Base-by-base conservation (phyloP, 805 yeast species). In the Nematodospora valgi region DNA sequence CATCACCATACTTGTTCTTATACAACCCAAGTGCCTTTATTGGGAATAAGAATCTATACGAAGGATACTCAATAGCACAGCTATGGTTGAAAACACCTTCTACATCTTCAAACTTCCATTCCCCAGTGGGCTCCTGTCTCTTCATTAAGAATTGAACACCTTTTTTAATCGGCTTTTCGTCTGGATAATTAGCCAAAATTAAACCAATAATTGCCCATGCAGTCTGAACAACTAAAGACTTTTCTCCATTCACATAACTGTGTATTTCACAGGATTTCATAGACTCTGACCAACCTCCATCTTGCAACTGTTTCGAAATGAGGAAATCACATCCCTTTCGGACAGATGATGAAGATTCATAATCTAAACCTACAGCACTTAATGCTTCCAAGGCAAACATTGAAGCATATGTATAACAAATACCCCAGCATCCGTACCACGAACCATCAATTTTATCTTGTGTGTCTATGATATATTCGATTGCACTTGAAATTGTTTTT, bases 341-440 rank as follows among this genome's bases (percentile, higher is more conserved):
- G 5, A 86, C 95, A 2, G 63, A 57, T 5, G 66, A 74, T 25
- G 82, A 76, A 48, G 81, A 86, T 1, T 51, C 51, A 54, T 88
- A 91, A 2, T 51, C 63, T 38, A 72, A 72, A 1, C 80, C 86
- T 18, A 82, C 82, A 4, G 91, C 76, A 18, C 77, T 67, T 32
- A 93, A 68, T 0, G 98, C 98, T 49, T 93, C 99, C 19, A 93
- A 59, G 0, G 99, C 99, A 74, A 93, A 93, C 98, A 93, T 93
- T 2, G 88, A 85, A 0, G 98, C 98, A 58, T 93, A 93, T 0
- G 96, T 86, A 54, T 72, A 88, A 55, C 99, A 93, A 4, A 93
- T 81, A 23, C 98, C 99, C 99, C 99, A 93, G 26, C 87, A 80
- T 1, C 99, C 99, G 56, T 89, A 94, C 98, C 98, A 93, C 10